phyloP scores from a whole-genome alignment of 78 protist genomes.

The Parvularia atlantis region DNA sequence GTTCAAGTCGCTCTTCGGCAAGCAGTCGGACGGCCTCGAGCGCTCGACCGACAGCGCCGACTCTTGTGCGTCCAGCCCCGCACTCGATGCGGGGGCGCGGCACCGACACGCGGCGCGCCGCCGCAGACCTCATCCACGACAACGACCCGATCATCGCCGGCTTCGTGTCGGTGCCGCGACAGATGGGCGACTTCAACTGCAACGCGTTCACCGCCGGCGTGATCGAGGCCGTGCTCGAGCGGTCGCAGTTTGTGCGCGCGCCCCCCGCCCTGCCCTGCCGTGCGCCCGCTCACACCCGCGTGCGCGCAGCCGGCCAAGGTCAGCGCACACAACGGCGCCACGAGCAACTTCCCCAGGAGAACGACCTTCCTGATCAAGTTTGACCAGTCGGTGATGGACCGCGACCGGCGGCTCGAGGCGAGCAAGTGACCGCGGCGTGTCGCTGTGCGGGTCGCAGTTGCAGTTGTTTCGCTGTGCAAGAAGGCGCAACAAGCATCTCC shows the following conservation, averaged over 20 bases:
- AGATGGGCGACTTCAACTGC: slow-evolving; percentile 52
- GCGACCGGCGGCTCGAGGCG: no score
- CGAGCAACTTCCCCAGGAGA: slow-evolving; percentile 11
- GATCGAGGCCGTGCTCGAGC: slow-evolving; percentile 58
- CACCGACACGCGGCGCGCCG: not conserved
- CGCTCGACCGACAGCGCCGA: slow-evolving; percentile 46
- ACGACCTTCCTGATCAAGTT: slow-evolving; percentile 64
- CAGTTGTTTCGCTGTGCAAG: no score
- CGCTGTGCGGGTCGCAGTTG: no score
- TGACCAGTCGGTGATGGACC: slow-evolving; percentile 42
- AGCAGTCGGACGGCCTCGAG: slow-evolving; percentile 67
- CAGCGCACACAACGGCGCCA: not conserved
- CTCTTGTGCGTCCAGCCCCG: slow-evolving; percentile 31
- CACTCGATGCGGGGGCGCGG: not conserved
- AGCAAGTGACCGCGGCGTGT: no score
- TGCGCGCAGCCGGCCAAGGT: not conserved
- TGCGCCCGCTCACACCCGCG: not conserved
- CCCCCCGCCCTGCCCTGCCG: not conserved
- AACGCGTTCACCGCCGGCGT: slow-evolving; percentile 74
- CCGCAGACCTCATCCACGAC: slow-evolving; percentile 29
- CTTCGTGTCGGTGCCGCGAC: slow-evolving; percentile 56
- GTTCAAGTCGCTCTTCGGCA: slow-evolving; percentile 73
- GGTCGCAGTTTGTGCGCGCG: slow-evolving; percentile 51
- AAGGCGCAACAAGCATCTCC: no score
- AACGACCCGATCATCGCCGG: slow-evolving; percentile 19